phyloP scores from a whole-genome alignment of 208 protist species.

The Leishmania aethiopica region DNA sequence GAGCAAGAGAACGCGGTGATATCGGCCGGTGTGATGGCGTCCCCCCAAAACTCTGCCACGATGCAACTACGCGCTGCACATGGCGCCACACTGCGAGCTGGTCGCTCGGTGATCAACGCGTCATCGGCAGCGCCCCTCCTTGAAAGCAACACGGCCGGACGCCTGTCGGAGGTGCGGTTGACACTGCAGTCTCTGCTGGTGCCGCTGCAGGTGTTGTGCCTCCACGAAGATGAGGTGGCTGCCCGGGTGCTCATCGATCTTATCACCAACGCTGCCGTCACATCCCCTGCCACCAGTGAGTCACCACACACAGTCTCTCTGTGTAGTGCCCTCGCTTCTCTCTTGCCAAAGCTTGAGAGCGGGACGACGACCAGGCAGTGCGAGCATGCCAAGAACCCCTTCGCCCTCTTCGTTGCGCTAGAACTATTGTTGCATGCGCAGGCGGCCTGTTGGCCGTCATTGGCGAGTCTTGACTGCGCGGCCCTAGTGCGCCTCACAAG shows the following conservation, averaged over 20 bases:
- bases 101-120: background rate
- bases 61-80: too few species aligned
- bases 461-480: background rate
- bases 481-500: constrained; percentile 1
- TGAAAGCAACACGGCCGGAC: constrained; percentile 56
- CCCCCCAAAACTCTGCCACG: background rate
- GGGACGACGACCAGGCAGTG: background rate
- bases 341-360: background rate
- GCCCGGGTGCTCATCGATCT: constrained; percentile 24
- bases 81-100: background rate
- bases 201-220: constrained; percentile 79
- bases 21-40: background rate
- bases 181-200: constrained; percentile 66
- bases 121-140: constrained; percentile 23
- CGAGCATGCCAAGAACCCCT: background rate
- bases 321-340: background rate
- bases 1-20: background rate
- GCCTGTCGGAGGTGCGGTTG: constrained; percentile 87
- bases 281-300: background rate
- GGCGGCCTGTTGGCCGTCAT: background rate
- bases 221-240: constrained; percentile 58
- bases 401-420: background rate
- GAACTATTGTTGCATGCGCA: background rate
- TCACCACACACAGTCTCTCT: background rate
- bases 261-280: constrained; percentile 8